Conservation (phyloP, 2,329 filamentous ascomycete species). For the Pseudocercospora macadamiae region DNA sequence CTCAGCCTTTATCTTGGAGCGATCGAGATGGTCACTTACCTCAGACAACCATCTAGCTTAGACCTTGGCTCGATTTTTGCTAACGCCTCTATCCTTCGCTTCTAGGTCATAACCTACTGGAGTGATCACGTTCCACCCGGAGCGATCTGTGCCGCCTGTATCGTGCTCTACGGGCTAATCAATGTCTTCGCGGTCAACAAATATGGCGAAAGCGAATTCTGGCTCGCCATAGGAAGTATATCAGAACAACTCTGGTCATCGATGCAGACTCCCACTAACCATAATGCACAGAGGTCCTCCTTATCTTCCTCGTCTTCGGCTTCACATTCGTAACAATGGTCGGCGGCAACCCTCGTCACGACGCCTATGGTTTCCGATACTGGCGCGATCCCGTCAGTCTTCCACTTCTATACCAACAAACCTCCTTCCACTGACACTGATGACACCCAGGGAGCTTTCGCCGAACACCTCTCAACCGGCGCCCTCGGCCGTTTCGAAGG, state of each 20-base stretch:
- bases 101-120: not conserved
- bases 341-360: slow-evolving; percentile 18
- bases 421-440: slow-evolving; percentile 13
- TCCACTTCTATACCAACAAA: not conserved
- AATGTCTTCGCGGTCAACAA: not conserved
- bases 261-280: no score
- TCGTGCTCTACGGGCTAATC: not conserved
- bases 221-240: not conserved
- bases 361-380: slow-evolving; percentile 24
- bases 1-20: no score
- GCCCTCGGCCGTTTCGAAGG: slow-evolving; percentile 42
- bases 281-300: slow-evolving; percentile 15
- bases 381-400: slow-evolving; percentile 13
- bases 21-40: no score
- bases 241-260: no score
- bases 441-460: not conserved
- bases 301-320: slow-evolving; percentile 13
- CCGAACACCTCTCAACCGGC: slow-evolving; percentile 5
- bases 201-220: slow-evolving; percentile 26
- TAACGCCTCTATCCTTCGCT: no score
- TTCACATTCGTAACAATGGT: slow-evolving; percentile 22
- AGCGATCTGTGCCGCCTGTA: not conserved
- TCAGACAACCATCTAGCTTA: no score
- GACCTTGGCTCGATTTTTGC: no score
- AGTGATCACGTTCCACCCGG: not conserved